Evolutionary conservation across 2,329 filamentous ascomycete genomes (phyloP).

Genomic region (Fusarium sp.): DNA sequence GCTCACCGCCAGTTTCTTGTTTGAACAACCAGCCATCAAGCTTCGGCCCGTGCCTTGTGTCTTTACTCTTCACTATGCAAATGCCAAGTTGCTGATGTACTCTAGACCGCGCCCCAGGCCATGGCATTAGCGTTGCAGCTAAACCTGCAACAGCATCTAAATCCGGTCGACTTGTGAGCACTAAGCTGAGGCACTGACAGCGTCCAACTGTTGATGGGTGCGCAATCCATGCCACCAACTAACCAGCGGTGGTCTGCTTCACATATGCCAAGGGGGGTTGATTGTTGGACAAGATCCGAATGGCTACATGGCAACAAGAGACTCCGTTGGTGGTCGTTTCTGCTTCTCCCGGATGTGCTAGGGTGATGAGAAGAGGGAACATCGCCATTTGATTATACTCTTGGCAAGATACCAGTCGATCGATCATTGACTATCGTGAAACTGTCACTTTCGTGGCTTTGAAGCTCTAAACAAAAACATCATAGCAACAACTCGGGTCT

Average conservation of each 20-base stretch:
- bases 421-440: neutral
- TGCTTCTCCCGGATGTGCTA: neutral
- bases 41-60: conserved; percentile 5
- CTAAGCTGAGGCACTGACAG: neutral
- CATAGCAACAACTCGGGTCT: conserved; percentile 11
- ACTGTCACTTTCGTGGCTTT: conserved; percentile 3
- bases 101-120: neutral
- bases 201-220: neutral
- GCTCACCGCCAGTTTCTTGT: neutral
- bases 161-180: neutral
- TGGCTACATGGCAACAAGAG: neutral
- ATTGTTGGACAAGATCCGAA: neutral
- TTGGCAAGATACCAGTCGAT: neutral
- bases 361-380: neutral
- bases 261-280: neutral
- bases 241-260: neutral
- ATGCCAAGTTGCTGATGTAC: neutral
- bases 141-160: neutral
- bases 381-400: neutral
- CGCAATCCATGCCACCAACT: too few species aligned
- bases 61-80: neutral
- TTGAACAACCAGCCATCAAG: neutral
- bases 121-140: conserved; percentile 1
- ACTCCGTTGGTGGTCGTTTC: neutral
- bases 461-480: conserved; percentile 23